phyloP scores from a whole-genome alignment of 805 yeast species.

The Torulaspora gathmanii region DNA sequence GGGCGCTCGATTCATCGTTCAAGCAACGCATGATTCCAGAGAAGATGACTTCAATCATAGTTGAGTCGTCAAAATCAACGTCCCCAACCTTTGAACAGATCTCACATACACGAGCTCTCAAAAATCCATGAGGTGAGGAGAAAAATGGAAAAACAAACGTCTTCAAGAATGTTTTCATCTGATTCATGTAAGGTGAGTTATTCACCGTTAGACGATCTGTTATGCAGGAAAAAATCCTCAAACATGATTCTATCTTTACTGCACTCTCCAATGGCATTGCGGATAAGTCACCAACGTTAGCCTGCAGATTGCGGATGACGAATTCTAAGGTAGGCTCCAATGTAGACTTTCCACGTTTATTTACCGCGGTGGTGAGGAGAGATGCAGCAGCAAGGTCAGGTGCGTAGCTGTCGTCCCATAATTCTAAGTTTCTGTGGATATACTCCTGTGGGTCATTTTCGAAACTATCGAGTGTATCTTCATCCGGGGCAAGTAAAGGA shows the following conservation, averaged over 20 bases:
- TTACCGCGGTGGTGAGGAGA: constrained; percentile 65
- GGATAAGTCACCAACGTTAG: constrained; percentile 17
- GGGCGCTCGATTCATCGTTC: constrained; percentile 41
- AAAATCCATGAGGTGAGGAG: constrained; percentile 53
- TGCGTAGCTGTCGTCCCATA: constrained; percentile 55
- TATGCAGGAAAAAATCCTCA: constrained; percentile 73
- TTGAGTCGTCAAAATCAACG: constrained; percentile 45
- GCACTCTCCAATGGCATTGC: constrained; percentile 45
- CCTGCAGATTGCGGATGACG: constrained; percentile 46
- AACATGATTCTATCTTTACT: constrained; percentile 69
- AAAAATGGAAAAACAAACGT: constrained; percentile 69
- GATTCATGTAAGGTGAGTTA: constrained; percentile 52
- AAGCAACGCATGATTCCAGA: constrained; percentile 45
- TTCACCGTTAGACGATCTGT: constrained; percentile 52
- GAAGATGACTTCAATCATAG: constrained; percentile 38
- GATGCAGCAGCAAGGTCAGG: constrained; percentile 79
- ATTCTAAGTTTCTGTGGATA: constrained; percentile 65
- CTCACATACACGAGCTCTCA: constrained; percentile 73
- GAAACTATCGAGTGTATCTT: constrained; percentile 64
- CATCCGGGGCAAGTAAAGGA: constrained; percentile 69
- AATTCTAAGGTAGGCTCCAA: constrained; percentile 59
- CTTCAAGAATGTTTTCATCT: constrained; percentile 65
- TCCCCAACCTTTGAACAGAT: constrained; percentile 60
- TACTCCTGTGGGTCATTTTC: constrained; percentile 88
- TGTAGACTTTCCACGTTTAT: constrained; percentile 57